Evolutionary conservation across 257 asterid genomes (phyloP), one percentile per base, ranked within the genome.

Genomic region (Jaltomata sinuosa): DNA sequence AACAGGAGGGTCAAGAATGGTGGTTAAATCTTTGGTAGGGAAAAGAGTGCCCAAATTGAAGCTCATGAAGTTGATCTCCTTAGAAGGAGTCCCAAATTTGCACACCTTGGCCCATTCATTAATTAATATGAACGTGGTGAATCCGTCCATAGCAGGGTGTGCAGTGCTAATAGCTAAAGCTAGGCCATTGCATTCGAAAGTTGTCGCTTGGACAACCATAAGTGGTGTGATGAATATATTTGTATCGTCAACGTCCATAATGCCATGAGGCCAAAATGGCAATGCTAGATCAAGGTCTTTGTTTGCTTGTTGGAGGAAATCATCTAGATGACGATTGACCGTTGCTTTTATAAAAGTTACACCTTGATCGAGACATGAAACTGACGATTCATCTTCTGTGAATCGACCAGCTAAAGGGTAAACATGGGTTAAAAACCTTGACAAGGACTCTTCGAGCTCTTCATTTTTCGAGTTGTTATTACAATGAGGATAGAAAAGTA

Each of bases 351-450:
- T 5, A 83, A 84, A 90, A 4, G 83, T 89, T 11, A 84, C 91
- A 14, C 92, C 94, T 14, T 77, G 82, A 49, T 90, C 91, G 27
- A 83, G 81, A 49, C 92, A 90, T 15, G 86, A 45, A 11, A 91
- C 36, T 45, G 61, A 65, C 0, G 87, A 57, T 6, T 40, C 64
- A 50, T 87, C 42, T 8, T 83, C 74, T 0, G 29, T 67, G 32
- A 86, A 14, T 57, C 91, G 47, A 6, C 94, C 94, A 5, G 91
- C 91, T 25, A 91, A 83, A 4, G 92, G 91, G 47, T 91, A 91
- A 36, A 82, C 84, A 11, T 72, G 34, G 45, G 90, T 34, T 55
- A 91, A 69, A 38, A n/a, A n/a, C n/a, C n/a, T n/a, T n/a, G n/a
- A n/a, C n/a, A n/a, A n/a, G n/a, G n/a, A 89, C 32, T 42, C 85